Percentiles rank a stretch among this genome's conserved stretches.
Evolutionary conservation across 768 basidiomycete genomes (phyloP).

Genomic region (Myochromella boudieri): DNA sequence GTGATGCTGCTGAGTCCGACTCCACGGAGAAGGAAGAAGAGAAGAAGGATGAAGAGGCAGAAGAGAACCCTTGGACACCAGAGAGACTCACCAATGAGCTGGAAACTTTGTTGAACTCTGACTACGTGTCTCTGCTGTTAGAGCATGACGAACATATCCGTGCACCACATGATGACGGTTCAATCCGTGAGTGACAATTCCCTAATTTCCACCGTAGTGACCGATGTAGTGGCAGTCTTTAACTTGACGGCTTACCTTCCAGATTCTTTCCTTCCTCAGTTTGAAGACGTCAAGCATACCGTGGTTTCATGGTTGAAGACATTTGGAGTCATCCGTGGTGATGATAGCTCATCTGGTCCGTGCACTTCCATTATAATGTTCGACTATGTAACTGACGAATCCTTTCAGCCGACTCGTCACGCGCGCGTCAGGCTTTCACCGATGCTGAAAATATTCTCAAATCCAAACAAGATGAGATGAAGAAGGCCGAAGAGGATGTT

Average conservation of each 20-base stretch:
- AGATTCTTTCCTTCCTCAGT: slow-evolving; percentile 72
- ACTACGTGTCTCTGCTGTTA: slow-evolving; percentile 74
- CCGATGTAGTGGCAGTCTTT: slow-evolving; percentile 56
- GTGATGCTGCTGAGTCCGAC: slow-evolving; percentile 32
- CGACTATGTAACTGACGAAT: not conserved
- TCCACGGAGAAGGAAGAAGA: slow-evolving; percentile 29
- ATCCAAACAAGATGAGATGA: slow-evolving; percentile 48
- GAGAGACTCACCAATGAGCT: slow-evolving; percentile 59
- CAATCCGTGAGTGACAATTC: slow-evolving; percentile 50
- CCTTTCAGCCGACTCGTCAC: slow-evolving; percentile 50
- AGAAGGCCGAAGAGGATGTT: slow-evolving; percentile 56
- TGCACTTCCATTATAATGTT: not conserved
- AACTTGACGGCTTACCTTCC: slow-evolving; percentile 83
- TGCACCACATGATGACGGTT: slow-evolving; percentile 39
- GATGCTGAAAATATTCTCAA: slow-evolving; percentile 65
- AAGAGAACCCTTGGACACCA: slow-evolving; percentile 62
- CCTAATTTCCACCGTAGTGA: not conserved
- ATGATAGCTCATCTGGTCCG: slow-evolving; percentile 35
- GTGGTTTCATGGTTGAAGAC: slow-evolving; percentile 62
- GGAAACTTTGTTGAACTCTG: slow-evolving; percentile 54
- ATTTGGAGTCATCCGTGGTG: slow-evolving; percentile 55
- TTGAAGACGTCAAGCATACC: slow-evolving; percentile 62
- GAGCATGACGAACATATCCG: slow-evolving; percentile 73
- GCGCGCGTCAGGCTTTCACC: slow-evolving; percentile 59
- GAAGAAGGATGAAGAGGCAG: slow-evolving; percentile 46